These are phyloP conservation scores for Cladophialophora psammophila DNA, from an alignment of 2,329 filamentous ascomycete species.

Conservation along the genomic window DNA sequence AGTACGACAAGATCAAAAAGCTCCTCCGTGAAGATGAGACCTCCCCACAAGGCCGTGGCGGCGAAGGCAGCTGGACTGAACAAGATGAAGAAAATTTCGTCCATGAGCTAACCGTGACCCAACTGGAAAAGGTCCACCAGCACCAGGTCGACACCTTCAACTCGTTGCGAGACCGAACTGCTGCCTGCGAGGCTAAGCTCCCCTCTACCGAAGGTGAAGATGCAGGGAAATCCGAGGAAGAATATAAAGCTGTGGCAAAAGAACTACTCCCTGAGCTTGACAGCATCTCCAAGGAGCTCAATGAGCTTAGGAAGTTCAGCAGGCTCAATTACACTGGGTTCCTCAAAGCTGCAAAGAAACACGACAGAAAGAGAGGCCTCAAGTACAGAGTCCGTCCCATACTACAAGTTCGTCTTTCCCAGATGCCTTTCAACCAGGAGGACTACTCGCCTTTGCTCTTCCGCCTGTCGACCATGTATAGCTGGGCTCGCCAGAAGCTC, in stretches of 20 bases:
- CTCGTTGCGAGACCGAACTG: constrained; percentile 79
- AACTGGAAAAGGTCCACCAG: constrained; percentile 90
- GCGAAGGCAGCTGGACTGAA: constrained; percentile 81
- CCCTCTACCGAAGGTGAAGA: constrained; percentile 57
- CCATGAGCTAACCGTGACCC: constrained; percentile 91
- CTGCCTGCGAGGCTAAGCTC: constrained; percentile 71
- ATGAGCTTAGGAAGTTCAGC: constrained; percentile 92
- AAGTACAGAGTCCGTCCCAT: constrained; percentile 89
- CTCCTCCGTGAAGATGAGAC: constrained; percentile 79
- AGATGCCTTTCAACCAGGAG: constrained; percentile 93
- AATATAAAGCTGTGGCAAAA: constrained; percentile 63
- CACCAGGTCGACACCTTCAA: constrained; percentile 87
- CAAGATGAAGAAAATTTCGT: constrained; percentile 93
- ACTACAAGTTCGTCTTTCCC: constrained; percentile 86
- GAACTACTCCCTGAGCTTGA: constrained; percentile 83
- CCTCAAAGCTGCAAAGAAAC: constrained; percentile 98
- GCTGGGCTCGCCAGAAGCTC: constrained; percentile 84
- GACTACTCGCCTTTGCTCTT: constrained; percentile 90
- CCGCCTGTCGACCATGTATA: constrained; percentile 92
- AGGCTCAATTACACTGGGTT: constrained; percentile 97
- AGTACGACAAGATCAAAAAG: constrained; percentile 91
- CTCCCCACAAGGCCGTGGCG: constrained; percentile 53
- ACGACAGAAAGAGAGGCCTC: constrained; percentile 88
- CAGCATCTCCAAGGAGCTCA: constrained; percentile 85
- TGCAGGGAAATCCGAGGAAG: constrained; percentile 47